Evolutionary conservation across 495 filamentous ascomycete species (phyloP), one percentile per base, ranked within the genome.

Genomic region (Monascus purpureus): DNA sequence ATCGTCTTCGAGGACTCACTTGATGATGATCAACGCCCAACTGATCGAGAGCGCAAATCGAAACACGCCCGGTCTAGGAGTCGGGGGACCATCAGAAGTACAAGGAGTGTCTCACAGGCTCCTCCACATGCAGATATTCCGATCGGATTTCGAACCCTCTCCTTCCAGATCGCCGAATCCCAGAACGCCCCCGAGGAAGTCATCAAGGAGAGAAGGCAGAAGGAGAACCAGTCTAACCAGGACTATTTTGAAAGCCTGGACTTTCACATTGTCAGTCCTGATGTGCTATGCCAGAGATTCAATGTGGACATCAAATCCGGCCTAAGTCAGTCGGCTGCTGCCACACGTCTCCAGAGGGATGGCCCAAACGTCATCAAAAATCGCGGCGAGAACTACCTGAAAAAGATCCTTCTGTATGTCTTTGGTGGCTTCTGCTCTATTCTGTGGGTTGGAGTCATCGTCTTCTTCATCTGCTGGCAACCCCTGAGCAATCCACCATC

Each of bases 401-500:
- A 58, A 25, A 70, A 72, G 39, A 65, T 70, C 14, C 57, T 82
- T 5, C 65, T 65, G 13, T 83, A 84, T 46, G 67, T 82, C 46
- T 83, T 81, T 46, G 73, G 70, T 31, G 80, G 79, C 6, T 83
- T 83, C 38, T 78, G 80, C n/a, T 67, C 74, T 1, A 56, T 84
- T 11, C 65, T 84, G 1, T 67, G 81, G 33, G 51, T 76, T 12
- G 77, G 73, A 12, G 61, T 70, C 12, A 63, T 82, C 30, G 63
- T 86, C 13, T 76, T 82, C 41, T 80, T 81, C 45, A 50, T 83
- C 28, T 67, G 73, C 7, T 86, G 76, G 77, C 72, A 69, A 32
- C 80, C 80, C 2, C 73, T 83, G n/a, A 76, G 78, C 25, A 41
- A 80, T 13, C 80, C 79, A 0, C 77, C 77, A 2, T 61, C 74